Base-by-base conservation (phyloP, 1,284 basidiomycete species). In the Coniferiporia weirii region DNA sequence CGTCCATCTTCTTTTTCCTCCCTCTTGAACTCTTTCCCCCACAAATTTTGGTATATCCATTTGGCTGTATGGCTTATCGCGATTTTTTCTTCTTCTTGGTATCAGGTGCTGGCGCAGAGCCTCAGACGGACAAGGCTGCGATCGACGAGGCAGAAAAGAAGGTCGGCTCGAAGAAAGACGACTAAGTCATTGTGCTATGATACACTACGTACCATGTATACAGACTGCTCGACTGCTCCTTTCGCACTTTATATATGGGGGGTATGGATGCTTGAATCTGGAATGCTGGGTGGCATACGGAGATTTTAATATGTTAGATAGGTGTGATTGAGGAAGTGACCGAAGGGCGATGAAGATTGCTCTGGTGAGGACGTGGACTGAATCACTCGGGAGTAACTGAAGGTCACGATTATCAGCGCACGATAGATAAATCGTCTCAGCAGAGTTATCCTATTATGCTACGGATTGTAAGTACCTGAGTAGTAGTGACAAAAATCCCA, bases 121-220 rank as follows among this genome's bases (percentile, higher is more conserved):
- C 91, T 35, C 83, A 85, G 71, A 92, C 93, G 12, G 92, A 95
- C 73, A 87, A 85, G 62, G 93, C 93, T 12, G 79, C 88, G 53
- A 89, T 95, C 70, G 83, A 91, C 65, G 89, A 89, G 68, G 93
- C 93, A 40, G 93, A 96, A 76, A 93, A 94, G 78, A 80, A 82
- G 59, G 77, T 83, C 38, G 84, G 81, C 34, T 74, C 77, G 54
- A 91, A 93, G 80, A 92, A 93, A 80, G 88, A 90, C 56, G 87
- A 93, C 68, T 89, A 70, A 66, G 57, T 22, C n/a, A 35, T 36
- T 15, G n/a, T 53, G 35, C 57, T 46, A 46, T 20, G 44, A 15
- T 46, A 46, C 17, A 40, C 38, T 40, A 10, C 15, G 44, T 46
- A 19, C 44, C 44, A n/a, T 46, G 44, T 46, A 46, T 8, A 46